Base-by-base conservation (phyloP, 202 grass and related monocot species). In the Saccharum hybrid region DNA sequence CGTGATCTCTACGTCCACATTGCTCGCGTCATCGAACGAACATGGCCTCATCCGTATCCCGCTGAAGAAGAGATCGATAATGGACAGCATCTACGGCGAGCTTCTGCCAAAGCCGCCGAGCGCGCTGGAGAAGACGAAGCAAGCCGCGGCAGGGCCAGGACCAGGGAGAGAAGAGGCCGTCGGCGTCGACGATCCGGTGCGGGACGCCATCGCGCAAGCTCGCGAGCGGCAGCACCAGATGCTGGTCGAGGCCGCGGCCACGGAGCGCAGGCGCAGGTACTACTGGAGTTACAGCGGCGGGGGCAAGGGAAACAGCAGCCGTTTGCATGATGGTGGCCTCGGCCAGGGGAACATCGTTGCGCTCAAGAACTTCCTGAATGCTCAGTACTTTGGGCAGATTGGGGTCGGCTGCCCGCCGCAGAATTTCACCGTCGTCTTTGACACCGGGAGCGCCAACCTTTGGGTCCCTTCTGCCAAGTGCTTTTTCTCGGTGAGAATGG, bases 381-480 rank as follows among this genome's bases (percentile, higher is more conserved):
- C 89, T 0, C 96, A 98, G 72, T 95, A 98, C 65, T 93, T 93
- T 83, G 96, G 92, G 34, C 81, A 90, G 83, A 89, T 98, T 6
- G 92, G 92, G 14, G 76, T 98, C 2, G 92, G 96, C 8, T 82
- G 56, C 51, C 96, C 96, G 2, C 60, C 89, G 0, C 96, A 98
- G 87, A 93, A 92, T 79, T 98, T 98, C 74, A 98, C 91, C 23
- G 96, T 98, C 85, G 88, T 95, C 43, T 98, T 98, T 21, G 96
- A 98, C 63, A 95, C 96, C 0, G 96, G 96, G 7, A 98, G 96
- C 87, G 90, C 96, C 10, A 98, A 98, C 75, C 85, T 98, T 7
- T 98, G 96, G 96, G 87, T 95, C n/a, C 96, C 96, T 75, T 95
- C 96, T 61, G 92, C 93, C 62, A 90, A 95, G 54, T 98, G 96